These are phyloP conservation scores for Fusarium tuaranense DNA, from an alignment of 2,329 filamentous ascomycete genomes.

Conservation along the genomic window DNA sequence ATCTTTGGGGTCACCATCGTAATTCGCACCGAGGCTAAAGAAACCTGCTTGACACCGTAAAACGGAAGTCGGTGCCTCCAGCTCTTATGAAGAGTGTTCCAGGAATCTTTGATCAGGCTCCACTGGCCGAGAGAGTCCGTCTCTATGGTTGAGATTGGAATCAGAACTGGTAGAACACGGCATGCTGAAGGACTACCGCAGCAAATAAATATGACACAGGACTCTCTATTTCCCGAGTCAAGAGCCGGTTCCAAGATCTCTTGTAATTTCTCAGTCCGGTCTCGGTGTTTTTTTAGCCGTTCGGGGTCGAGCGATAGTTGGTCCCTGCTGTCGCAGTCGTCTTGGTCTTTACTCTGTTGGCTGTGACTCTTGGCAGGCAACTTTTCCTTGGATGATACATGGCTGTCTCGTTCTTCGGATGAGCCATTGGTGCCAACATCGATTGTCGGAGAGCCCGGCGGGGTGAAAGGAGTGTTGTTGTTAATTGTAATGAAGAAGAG, in stretches of 20 bases:
- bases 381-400: not conserved
- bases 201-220: not conserved
- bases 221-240: not conserved
- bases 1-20: fast-evolving
- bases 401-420: not conserved
- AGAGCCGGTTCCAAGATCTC: not conserved
- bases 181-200: not conserved
- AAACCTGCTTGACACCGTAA: not conserved
- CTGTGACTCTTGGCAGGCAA: fast-evolving
- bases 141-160: not conserved
- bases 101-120: not conserved
- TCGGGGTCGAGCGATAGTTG: too few relatives aligned
- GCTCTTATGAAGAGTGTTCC: not conserved
- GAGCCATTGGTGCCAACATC: not conserved
- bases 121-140: not conserved
- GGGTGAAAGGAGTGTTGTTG: too few relatives aligned
- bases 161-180: not conserved
- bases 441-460: not conserved
- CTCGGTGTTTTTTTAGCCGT: not conserved
- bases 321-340: not conserved
- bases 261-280: not conserved
- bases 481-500: too few relatives aligned
- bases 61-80: not conserved
- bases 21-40: not conserved
- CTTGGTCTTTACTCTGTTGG: not conserved